Conservation (phyloP, 306 rosid species). For the Mimosa bimucronata region DNA sequence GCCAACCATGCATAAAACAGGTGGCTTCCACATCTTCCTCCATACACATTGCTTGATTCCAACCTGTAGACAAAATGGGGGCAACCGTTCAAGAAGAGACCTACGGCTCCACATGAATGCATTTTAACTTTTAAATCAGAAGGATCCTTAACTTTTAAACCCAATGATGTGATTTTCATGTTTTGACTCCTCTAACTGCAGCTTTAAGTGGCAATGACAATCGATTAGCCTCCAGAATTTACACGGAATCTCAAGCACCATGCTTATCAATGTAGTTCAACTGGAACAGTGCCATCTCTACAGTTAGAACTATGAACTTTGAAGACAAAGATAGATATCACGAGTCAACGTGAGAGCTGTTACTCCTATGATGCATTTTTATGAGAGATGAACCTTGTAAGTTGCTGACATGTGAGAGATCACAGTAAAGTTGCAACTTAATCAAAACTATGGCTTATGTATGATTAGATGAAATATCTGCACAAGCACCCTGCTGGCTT, state of each 20-base stretch:
- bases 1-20: not conserved
- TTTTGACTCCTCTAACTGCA: not conserved
- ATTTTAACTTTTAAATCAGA: not conserved
- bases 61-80: not conserved
- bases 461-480: not conserved
- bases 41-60: too few species aligned
- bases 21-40: not conserved
- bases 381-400: not conserved
- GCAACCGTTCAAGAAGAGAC: not conserved
- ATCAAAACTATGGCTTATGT: not conserved
- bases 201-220: not conserved
- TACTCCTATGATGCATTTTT: not conserved
- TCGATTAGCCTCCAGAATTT: not conserved
- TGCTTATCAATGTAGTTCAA: not conserved
- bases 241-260: not conserved
- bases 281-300: not conserved
- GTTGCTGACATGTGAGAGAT: not conserved
- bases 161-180: not conserved
- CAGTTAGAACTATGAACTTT: not conserved
- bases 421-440: not conserved
- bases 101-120: not conserved
- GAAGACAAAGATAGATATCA: not conserved
- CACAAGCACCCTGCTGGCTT: not conserved
- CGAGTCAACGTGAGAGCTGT: not conserved
- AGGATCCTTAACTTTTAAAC: not conserved